A percentile compares a stretch with the other conserved stretches of the same genome.
phyloP scores from a whole-genome alignment of 208 protist genomes.

The Trypanosoma theileri region DNA sequence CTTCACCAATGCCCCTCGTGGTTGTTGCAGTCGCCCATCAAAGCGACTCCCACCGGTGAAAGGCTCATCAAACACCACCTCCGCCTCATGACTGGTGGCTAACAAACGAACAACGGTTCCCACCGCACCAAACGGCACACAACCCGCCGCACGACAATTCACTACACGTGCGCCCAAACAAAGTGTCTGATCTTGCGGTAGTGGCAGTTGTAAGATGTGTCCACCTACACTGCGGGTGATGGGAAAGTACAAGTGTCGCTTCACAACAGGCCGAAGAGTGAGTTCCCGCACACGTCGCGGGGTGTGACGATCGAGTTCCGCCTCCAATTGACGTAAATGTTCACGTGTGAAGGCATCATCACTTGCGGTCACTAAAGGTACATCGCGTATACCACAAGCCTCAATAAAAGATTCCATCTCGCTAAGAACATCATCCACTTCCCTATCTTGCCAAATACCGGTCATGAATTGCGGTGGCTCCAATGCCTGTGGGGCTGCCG shows the following conservation, averaged over 20 bases:
- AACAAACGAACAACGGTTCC: conserved; percentile 88
- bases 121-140: conserved; percentile 69
- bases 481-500: conserved; percentile 46
- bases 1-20: conserved; percentile 74
- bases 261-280: conserved; percentile 43
- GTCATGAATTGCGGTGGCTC: conserved; percentile 78
- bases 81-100: conserved; percentile 63
- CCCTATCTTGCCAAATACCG: conserved; percentile 56
- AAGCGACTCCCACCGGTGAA: conserved; percentile 80
- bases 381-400: conserved; percentile 48
- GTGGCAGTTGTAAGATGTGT: conserved; percentile 71
- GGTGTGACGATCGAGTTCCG: conserved; percentile 38
- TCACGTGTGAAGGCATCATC: conserved; percentile 72
- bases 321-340: conserved; percentile 66
- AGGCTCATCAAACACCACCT: conserved; percentile 86
- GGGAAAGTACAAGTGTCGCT: conserved; percentile 80
- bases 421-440: conserved; percentile 63
- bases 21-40: conserved; percentile 67
- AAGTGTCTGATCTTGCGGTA: conserved; percentile 69
- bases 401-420: conserved; percentile 74
- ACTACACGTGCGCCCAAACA: conserved; percentile 79
- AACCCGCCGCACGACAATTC: conserved; percentile 80
- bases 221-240: conserved; percentile 59
- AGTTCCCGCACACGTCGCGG: conserved; percentile 42
- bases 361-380: conserved; percentile 68